Evolutionary conservation across 2,329 filamentous ascomycete genomes (phyloP).

Genomic region (Cytospora mali): DNA sequence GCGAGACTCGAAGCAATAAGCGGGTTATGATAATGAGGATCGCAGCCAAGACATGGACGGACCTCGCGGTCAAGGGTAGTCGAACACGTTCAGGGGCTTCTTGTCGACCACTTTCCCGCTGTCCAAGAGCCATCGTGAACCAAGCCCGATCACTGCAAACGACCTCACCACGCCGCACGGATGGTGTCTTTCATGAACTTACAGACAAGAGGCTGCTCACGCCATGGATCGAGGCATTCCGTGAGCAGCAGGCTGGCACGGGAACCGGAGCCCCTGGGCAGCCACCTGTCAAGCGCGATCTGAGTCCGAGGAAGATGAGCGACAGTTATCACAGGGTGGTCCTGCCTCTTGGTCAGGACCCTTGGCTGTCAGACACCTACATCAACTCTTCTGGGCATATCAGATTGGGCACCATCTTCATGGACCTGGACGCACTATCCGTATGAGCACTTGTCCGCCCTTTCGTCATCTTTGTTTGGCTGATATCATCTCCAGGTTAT

Average conservation of each 20-base stretch:
- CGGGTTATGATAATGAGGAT: background rate
- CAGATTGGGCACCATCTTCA: constrained; percentile 72
- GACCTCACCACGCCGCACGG: constrained; percentile 35
- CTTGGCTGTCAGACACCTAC: constrained; percentile 77
- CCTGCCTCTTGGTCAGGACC: constrained; percentile 71
- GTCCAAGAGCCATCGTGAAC: background rate
- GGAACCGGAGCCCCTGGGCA: constrained; percentile 33
- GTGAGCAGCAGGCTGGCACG: constrained; percentile 51
- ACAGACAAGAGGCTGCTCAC: constrained; percentile 44
- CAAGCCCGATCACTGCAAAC: constrained; percentile 31
- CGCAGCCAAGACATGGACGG: background rate
- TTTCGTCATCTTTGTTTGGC: background rate
- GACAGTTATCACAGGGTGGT: constrained; percentile 70
- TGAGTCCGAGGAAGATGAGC: constrained; percentile 69
- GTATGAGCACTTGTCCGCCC: background rate
- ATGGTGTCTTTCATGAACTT: constrained; percentile 43
- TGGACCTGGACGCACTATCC: constrained; percentile 78
- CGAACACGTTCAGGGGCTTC: background rate
- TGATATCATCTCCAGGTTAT: constrained; percentile 54
- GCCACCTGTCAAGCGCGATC: constrained; percentile 49
- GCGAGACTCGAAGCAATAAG: too few species aligned
- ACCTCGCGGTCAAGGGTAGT: background rate
- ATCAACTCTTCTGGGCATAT: constrained; percentile 77
- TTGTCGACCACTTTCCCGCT: background rate
- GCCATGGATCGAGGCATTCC: constrained; percentile 71